A percentile compares a stretch with the other conserved stretches of the same genome.
Conservation (phyloP, 108 stramenopile genomes). For the Conticribra guillardii region DNA sequence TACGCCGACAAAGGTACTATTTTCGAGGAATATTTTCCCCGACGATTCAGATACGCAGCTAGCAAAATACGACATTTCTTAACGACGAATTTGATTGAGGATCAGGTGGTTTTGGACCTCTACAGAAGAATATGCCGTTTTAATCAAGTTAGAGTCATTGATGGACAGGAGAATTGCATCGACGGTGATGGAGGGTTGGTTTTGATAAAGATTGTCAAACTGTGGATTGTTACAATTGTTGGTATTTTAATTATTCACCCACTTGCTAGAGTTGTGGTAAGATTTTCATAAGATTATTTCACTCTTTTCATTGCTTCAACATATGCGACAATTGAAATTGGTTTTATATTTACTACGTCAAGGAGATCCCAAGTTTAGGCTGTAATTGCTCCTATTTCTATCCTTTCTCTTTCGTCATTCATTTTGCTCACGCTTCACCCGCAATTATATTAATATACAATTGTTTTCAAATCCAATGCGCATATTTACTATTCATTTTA, state of each 20-base stretch:
- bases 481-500: no score
- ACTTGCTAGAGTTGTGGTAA: conserved; percentile 49
- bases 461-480: background rate
- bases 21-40: background rate
- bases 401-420: no score
- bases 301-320: background rate
- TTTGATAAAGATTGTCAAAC: conserved; percentile 62
- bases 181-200: conserved; percentile 25
- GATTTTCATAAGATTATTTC: no score
- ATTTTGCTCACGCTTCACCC: no score
- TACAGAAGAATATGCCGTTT: conserved; percentile 16
- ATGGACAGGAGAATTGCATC: background rate
- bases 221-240: conserved; percentile 45
- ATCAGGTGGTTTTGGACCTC: background rate
- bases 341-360: background rate
- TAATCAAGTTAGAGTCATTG: no score
- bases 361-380: no score
- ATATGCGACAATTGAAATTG: background rate
- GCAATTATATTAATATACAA: no score
- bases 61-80: background rate
- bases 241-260: conserved; percentile 53
- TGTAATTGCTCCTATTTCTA: no score
- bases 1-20: no score
- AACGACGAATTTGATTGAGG: conserved; percentile 15
- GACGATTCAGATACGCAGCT: background rate